These are phyloP conservation scores for Saposhnikovia divaricata DNA, from an alignment of 129 eudicot species.

Conservation along the genomic window DNA sequence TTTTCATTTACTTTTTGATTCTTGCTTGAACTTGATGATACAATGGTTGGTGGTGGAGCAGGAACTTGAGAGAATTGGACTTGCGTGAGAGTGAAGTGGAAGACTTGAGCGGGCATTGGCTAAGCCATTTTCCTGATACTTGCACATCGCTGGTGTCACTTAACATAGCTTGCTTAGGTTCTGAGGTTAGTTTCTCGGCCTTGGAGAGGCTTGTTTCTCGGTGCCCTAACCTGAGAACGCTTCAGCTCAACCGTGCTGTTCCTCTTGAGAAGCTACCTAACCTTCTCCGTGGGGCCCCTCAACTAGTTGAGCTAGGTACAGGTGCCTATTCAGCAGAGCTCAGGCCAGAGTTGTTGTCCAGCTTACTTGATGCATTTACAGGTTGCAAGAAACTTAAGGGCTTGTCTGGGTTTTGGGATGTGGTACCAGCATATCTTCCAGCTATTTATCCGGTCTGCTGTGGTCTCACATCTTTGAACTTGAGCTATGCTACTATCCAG, in stretches of 20 bases:
- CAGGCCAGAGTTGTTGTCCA: slow-evolving; percentile 39
- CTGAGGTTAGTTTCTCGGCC: slow-evolving; percentile 59
- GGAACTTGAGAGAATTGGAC: slow-evolving; percentile 53
- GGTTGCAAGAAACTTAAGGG: slow-evolving; percentile 53
- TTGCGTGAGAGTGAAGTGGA: slow-evolving; percentile 67
- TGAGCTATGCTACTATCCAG: slow-evolving; percentile 56
- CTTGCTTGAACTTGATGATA: slow-evolving; percentile 8
- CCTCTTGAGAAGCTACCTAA: slow-evolving; percentile 61
- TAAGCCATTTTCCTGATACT: slow-evolving; percentile 55
- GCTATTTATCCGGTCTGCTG: slow-evolving; percentile 60
- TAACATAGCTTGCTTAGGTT: slow-evolving; percentile 50
- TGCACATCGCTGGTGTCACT: slow-evolving; percentile 62
- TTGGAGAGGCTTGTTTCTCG: slow-evolving; percentile 60
- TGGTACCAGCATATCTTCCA: slow-evolving; percentile 53
- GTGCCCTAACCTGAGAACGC: slow-evolving; percentile 54
- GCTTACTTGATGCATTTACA: slow-evolving; percentile 40
- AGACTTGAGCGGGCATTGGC: slow-evolving; percentile 56
- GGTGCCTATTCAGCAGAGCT: slow-evolving; percentile 53
- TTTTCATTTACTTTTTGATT: background rate
- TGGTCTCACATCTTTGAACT: slow-evolving; percentile 56
- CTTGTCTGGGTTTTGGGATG: slow-evolving; percentile 80
- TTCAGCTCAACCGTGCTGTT: slow-evolving; percentile 58
- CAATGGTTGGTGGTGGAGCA: slow-evolving; percentile 19
- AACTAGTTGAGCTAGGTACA: slow-evolving; percentile 61
- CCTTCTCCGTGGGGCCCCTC: slow-evolving; percentile 51